Conservation (phyloP, 176 grass and related monocot genomes). For the Poa annua region DNA sequence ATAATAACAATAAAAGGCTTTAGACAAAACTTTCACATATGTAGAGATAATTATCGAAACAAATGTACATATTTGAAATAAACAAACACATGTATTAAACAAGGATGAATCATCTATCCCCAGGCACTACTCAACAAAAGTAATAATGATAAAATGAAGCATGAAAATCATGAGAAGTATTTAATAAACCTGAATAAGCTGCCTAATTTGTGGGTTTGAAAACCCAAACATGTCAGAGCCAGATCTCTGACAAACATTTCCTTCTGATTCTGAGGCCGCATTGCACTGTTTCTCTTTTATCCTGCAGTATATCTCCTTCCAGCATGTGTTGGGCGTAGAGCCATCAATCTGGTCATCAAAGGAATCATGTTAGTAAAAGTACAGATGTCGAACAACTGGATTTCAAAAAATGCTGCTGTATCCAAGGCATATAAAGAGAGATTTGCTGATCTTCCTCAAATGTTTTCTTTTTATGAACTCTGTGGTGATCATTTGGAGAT, state of each 20-base stretch:
- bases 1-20: slow-evolving; percentile 31
- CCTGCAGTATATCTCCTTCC: slow-evolving; percentile 90
- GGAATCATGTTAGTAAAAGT: slow-evolving; percentile 31
- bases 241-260: slow-evolving; percentile 73
- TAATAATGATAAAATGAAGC: slow-evolving; percentile 35
- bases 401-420: slow-evolving; percentile 5
- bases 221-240: slow-evolving; percentile 99
- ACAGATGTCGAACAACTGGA: slow-evolving; percentile 19
- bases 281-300: slow-evolving; percentile 71
- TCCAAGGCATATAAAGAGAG: slow-evolving; percentile 26
- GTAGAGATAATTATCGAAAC: slow-evolving; percentile 17
- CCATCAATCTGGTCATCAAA: slow-evolving; percentile 71
- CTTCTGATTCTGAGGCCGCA: slow-evolving; percentile 54
- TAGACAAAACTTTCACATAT: slow-evolving; percentile 27
- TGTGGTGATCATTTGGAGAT: slow-evolving; percentile 1
- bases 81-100: neutral
- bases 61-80: slow-evolving; percentile 11
- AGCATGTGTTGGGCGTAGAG: slow-evolving; percentile 84
- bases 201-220: slow-evolving; percentile 84
- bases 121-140: slow-evolving; percentile 18
- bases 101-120: slow-evolving; percentile 34
- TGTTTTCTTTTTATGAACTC: slow-evolving; percentile 14
- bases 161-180: slow-evolving; percentile 37
- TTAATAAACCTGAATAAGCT: slow-evolving; percentile 90
- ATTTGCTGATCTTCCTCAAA: slow-evolving; percentile 35